These are phyloP conservation scores for Dictyostelium brefeldianum DNA, from an alignment of 78 protist genomes.

Conservation along the genomic window DNA sequence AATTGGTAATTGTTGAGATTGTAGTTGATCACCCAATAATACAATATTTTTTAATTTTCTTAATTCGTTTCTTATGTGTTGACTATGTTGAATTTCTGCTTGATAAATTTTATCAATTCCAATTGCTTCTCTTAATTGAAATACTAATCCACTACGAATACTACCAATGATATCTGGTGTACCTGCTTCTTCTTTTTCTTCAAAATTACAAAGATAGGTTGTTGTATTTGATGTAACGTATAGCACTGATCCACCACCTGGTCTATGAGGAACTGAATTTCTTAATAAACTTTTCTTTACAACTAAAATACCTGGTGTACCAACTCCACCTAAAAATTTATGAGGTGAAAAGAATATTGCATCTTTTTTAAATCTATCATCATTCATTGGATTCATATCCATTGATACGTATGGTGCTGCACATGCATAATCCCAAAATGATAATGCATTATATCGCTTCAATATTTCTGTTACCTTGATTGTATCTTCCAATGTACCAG, in stretches of 20 bases:
- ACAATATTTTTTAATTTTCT: constrained; percentile 20
- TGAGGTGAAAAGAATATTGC: constrained; percentile 94
- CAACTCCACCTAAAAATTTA: constrained; percentile 95
- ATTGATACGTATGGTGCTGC: constrained; percentile 91
- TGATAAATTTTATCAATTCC: constrained; percentile 23
- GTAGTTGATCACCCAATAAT: background rate
- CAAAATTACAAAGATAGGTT: constrained; percentile 77
- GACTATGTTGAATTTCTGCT: constrained; percentile 29
- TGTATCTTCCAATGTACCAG: constrained; percentile 89
- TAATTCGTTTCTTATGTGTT: background rate
- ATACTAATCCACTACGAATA: constrained; percentile 91
- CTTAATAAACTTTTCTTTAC: constrained; percentile 65
- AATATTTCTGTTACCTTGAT: constrained; percentile 73
- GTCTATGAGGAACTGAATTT: constrained; percentile 22
- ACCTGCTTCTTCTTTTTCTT: constrained; percentile 95
- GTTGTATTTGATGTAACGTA: constrained; percentile 87
- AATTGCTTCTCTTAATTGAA: constrained; percentile 42
- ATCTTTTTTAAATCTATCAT: constrained; percentile 76
- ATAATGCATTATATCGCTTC: constrained; percentile 86
- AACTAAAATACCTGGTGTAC: constrained; percentile 92
- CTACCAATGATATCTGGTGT: constrained; percentile 94
- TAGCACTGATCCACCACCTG: constrained; percentile 95
- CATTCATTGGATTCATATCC: constrained; percentile 77
- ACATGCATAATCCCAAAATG: constrained; percentile 93
- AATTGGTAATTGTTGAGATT: constrained; percentile 27